Percentiles rank a stretch among this genome's conserved stretches.
phyloP scores from a whole-genome alignment of 768 basidiomycete species.

The Austroboletus festivus region DNA sequence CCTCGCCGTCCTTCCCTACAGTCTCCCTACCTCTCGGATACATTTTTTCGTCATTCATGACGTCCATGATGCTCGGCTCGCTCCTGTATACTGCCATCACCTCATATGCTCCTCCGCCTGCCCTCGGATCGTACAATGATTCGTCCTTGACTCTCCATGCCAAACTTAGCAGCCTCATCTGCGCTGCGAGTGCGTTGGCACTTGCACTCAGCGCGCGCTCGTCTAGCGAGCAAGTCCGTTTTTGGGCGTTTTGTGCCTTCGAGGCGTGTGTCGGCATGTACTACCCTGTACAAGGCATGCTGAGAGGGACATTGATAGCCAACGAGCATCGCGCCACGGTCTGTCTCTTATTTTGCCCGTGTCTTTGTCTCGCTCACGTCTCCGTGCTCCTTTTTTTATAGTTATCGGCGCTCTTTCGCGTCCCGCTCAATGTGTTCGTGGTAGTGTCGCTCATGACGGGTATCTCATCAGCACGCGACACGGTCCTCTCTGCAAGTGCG shows the following conservation, averaged over 20 bases:
- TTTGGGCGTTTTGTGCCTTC: slow-evolving; percentile 73
- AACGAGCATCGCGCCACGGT: slow-evolving; percentile 77
- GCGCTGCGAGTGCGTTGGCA: slow-evolving; percentile 54
- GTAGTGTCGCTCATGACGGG: slow-evolving; percentile 67
- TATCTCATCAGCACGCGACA: slow-evolving; percentile 58
- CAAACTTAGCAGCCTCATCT: slow-evolving; percentile 62
- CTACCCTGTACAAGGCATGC: slow-evolving; percentile 75
- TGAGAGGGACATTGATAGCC: slow-evolving; percentile 61
- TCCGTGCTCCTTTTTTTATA: slow-evolving; percentile 22
- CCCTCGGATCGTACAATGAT: slow-evolving; percentile 21
- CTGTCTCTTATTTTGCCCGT: slow-evolving; percentile 17
- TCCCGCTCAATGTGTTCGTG: slow-evolving; percentile 73
- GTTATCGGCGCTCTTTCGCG: slow-evolving; percentile 70
- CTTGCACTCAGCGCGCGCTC: slow-evolving; percentile 49
- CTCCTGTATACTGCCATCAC: slow-evolving; percentile 59
- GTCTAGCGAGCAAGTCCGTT: slow-evolving; percentile 47
- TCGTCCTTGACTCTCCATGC: slow-evolving; percentile 58
- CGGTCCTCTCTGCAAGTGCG: slow-evolving; percentile 58
- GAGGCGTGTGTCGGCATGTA: slow-evolving; percentile 80
- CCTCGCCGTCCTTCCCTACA: slow-evolving; percentile 35
- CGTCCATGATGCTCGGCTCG: slow-evolving; percentile 80
- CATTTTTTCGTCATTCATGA: slow-evolving; percentile 80
- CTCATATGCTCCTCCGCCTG: slow-evolving; percentile 27
- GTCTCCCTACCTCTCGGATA: slow-evolving; percentile 64
- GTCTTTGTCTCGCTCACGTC: not conserved